These are phyloP conservation scores for Apiospora kogelbergensis DNA, from an alignment of 2,329 filamentous ascomycete species.

Conservation along the genomic window DNA sequence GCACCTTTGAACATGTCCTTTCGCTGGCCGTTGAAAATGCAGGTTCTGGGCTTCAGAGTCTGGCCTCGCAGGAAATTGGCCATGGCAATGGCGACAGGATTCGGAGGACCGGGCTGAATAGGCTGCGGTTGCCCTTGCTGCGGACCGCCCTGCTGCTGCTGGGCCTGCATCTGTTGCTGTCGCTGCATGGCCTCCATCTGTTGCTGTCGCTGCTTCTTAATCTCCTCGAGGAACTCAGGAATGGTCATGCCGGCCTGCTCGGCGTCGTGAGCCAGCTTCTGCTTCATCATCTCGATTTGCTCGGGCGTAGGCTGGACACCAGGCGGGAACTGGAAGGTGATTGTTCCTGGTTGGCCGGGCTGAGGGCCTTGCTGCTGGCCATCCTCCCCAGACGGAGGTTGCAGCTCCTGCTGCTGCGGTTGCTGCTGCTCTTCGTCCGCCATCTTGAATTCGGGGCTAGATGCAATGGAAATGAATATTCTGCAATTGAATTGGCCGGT, in stretches of 20 bases:
- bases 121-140: slow-evolving; percentile 59
- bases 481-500: neutral
- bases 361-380: slow-evolving; percentile 8
- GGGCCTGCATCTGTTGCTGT: slow-evolving; percentile 35
- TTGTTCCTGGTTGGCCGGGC: slow-evolving; percentile 13
- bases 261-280: slow-evolving; percentile 79
- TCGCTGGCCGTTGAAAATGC: slow-evolving; percentile 91
- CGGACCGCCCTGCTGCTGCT: slow-evolving; percentile 36
- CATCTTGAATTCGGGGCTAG: neutral
- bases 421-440: slow-evolving; percentile 8
- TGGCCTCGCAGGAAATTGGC: slow-evolving; percentile 84
- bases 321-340: slow-evolving; percentile 33
- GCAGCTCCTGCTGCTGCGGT: neutral
- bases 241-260: slow-evolving; percentile 81
- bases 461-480: neutral
- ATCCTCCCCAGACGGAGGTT: neutral
- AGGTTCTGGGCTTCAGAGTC: slow-evolving; percentile 84
- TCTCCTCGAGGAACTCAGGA: slow-evolving; percentile 75
- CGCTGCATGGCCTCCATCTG: slow-evolving; percentile 41
- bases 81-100: slow-evolving; percentile 83
- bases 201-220: slow-evolving; percentile 59
- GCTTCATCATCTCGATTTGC: slow-evolving; percentile 82
- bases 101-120: slow-evolving; percentile 76
- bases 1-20: slow-evolving; percentile 97
- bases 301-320: slow-evolving; percentile 67